Base-by-base conservation (phyloP, 208 protist genomes). In the Acanthamoeba royreba region DNA sequence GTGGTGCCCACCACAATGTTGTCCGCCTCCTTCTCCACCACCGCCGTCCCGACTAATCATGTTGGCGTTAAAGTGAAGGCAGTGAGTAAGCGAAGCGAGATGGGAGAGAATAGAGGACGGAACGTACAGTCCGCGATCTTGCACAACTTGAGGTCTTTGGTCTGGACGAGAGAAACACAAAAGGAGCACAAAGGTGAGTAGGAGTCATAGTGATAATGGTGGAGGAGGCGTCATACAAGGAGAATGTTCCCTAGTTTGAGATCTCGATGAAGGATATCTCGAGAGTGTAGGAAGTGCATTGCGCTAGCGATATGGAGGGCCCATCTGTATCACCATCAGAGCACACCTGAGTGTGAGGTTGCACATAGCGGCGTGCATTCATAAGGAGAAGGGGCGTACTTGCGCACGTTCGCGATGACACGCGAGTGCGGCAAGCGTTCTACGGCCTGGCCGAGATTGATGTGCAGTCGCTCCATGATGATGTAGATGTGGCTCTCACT, bases 401-500 rank as follows among this genome's bases (percentile, higher is more conserved):
- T n/a, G n/a, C n/a, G n/a, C n/a, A n/a, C n/a, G n/a, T n/a, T n/a
- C n/a, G n/a, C 42, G 40, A 83, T 35, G 9, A 83, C 42, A 28
- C 9, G 40, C 22, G 1, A 5, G 22, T 28, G 72, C 15, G 72
- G 35, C 25, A 83, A n/a, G 15, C 72, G 72, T 28, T 83, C 72
- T 19, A 83, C 72, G 28, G 72, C 72, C 40, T 83, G 72, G 0
- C n/a, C 40, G 11, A 91, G 13, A 53, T 69, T 91, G 85, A 69
- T 91, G 85, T 91, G 85, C 8, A 91, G 35, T 61, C 85, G 85
- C 58, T 91, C 85, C 85, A 91, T 91, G 25, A 91, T 28, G 2
- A 91, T 91, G 33, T 40, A 91, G 9, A 91, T 61, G 58, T 91
- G 47, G 52, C 85, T 91, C 25, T 69, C 58, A 25, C 52, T 91